Percentiles rank a stretch among this genome's conserved stretches.
Evolutionary conservation across 257 asterid species (phyloP).

Genomic region (Fraxinus anomala): DNA sequence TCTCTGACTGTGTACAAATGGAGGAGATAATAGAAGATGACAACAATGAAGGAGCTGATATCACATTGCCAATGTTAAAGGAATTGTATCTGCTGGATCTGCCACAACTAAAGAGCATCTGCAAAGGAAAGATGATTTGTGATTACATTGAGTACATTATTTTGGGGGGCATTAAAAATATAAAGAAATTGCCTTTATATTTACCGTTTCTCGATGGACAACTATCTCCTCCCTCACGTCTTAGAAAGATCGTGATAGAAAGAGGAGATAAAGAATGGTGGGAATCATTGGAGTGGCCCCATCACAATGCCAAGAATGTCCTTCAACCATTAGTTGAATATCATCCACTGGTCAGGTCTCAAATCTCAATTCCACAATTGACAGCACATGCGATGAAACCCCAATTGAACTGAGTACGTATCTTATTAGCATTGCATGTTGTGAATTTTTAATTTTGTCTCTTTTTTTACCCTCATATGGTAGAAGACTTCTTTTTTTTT

Average conservation of each 20-base stretch:
- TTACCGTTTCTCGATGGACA: neutral
- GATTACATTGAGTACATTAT: slow-evolving; percentile 23
- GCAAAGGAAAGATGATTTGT: slow-evolving; percentile 22
- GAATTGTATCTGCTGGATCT: neutral
- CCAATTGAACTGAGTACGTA: slow-evolving; percentile 87
- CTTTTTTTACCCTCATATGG: neutral
- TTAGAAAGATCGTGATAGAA: neutral
- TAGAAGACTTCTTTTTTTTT: neutral
- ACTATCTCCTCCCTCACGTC: slow-evolving; percentile 19
- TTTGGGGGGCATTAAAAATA: neutral
- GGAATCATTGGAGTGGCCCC: too few species aligned
- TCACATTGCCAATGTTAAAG: slow-evolving; percentile 19
- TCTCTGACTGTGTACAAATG: slow-evolving; percentile 18
- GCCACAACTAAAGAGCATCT: slow-evolving; percentile 27
- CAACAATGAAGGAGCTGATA: slow-evolving; percentile 2
- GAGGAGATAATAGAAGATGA: slow-evolving; percentile 32
- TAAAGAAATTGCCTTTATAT: slow-evolving; percentile 26
- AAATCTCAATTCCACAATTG: slow-evolving; percentile 41
- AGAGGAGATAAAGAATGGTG: too few species aligned
- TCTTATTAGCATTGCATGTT: neutral
- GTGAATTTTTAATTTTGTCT: neutral
- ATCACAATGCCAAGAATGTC: too few species aligned
- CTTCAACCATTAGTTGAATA: too few species aligned
- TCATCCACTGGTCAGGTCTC: too few species aligned
- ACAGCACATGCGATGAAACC: slow-evolving; percentile 41